phyloP scores from a whole-genome alignment of 495 filamentous ascomycete species.

The Xylaria sp. region DNA sequence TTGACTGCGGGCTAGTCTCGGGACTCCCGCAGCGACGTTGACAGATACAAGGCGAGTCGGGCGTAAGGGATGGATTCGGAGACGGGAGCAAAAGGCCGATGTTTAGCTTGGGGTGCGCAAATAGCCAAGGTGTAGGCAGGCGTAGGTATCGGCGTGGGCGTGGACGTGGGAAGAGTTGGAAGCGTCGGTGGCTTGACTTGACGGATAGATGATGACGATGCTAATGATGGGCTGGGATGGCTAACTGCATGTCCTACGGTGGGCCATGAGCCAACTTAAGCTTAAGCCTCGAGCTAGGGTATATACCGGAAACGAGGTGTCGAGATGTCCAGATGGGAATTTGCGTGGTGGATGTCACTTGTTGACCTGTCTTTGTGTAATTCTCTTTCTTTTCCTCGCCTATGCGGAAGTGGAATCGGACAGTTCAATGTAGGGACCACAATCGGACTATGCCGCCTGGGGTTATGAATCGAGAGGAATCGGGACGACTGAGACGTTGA shows the following conservation, averaged over 20 bases:
- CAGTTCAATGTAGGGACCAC: neutral
- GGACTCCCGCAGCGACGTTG: conserved; percentile 28
- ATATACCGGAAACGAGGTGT: conserved; percentile 2
- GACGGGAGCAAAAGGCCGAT: neutral
- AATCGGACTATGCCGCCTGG: neutral
- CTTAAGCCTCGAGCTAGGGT: conserved; percentile 20
- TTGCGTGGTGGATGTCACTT: neutral
- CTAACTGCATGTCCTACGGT: conserved; percentile 41
- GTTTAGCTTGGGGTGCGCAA: conserved; percentile 3
- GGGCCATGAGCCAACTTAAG: conserved; percentile 26
- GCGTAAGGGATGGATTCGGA: neutral
- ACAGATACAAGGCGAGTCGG: conserved; percentile 3
- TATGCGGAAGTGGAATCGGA: neutral
- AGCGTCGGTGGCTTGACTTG: conserved; percentile 34
- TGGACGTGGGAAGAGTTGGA: conserved; percentile 9
- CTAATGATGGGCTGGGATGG: conserved; percentile 32
- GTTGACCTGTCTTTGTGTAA: neutral
- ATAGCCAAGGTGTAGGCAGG: neutral
- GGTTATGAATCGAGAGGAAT: neutral
- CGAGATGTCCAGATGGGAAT: conserved; percentile 1
- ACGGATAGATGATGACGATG: conserved; percentile 32
- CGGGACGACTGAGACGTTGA: conserved; percentile 16
- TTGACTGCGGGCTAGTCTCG: conserved; percentile 40
- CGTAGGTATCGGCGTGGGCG: neutral
- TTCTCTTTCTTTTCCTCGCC: neutral